A percentile compares a stretch with the other conserved stretches of the same genome.
These are phyloP conservation scores for Bruguiera parviflora DNA, from an alignment of 345 rosid genomes.

Conservation along the genomic window DNA sequence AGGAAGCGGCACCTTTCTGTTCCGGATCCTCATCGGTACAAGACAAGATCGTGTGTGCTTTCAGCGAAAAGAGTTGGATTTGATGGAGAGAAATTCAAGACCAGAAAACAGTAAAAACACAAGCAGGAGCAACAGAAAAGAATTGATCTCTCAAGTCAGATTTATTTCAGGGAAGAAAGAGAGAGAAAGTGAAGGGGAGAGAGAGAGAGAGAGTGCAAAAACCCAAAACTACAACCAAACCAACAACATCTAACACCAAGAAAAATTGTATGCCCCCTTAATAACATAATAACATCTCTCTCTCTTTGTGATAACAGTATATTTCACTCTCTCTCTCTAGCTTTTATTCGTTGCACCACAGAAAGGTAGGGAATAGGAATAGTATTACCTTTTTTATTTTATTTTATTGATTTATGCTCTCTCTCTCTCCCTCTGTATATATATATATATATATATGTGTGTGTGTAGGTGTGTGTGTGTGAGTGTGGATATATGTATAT, in stretches of 20 bases:
- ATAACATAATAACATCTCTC: slow-evolving; percentile 3
- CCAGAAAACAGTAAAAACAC: not conserved
- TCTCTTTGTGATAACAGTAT: not conserved
- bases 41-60: slow-evolving; percentile 1
- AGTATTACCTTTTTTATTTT: not conserved
- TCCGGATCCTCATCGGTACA: slow-evolving; percentile 88
- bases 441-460: not conserved
- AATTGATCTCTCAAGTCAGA: slow-evolving; percentile 22
- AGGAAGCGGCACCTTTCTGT: slow-evolving; percentile 69
- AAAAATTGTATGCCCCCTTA: slow-evolving; percentile 9
- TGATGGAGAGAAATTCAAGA: not conserved
- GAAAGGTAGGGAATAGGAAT: slow-evolving; percentile 23
- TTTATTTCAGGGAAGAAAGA: slow-evolving; percentile 14
- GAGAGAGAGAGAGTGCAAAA: slow-evolving; percentile 26
- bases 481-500: too few species aligned
- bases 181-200: not conserved
- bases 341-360: slow-evolving; percentile 72
- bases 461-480: too few species aligned
- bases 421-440: too few species aligned
- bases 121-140: not conserved
- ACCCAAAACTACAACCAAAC: slow-evolving; percentile 8
- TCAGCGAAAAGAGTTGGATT: not conserved
- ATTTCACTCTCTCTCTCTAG: slow-evolving; percentile 39
- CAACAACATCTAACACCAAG: slow-evolving; percentile 6
- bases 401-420: not conserved